Conservation (phyloP, 805 yeast species). For the Scheffersomyces coipomensis region DNA sequence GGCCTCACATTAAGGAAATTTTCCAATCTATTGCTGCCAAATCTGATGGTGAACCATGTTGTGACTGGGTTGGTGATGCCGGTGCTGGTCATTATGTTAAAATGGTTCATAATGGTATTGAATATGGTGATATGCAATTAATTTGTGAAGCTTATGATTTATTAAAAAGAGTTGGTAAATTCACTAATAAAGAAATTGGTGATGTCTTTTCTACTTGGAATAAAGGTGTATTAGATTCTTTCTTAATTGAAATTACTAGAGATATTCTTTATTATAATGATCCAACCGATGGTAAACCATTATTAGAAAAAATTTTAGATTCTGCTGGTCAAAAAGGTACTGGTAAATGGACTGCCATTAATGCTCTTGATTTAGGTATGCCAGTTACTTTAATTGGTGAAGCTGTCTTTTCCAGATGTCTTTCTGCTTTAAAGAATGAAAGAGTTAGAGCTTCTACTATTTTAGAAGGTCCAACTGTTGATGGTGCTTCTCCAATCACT, state of each 20-base stretch:
- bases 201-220: slow-evolving; percentile 92
- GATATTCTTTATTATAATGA: slow-evolving; percentile 90
- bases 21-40: slow-evolving; percentile 96
- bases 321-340: slow-evolving; percentile 99
- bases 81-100: slow-evolving; percentile 99
- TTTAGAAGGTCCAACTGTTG: slow-evolving; percentile 75
- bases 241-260: slow-evolving; percentile 94
- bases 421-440: slow-evolving; percentile 89
- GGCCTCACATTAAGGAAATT: slow-evolving; percentile 97
- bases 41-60: slow-evolving; percentile 98
- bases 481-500: slow-evolving; percentile 57
- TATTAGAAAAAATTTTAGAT: slow-evolving; percentile 95
- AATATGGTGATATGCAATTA: slow-evolving; percentile 99
- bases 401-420: slow-evolving; percentile 96
- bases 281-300: slow-evolving; percentile 80
- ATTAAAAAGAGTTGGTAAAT: slow-evolving; percentile 90
- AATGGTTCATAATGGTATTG: slow-evolving; percentile 99
- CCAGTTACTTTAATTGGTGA: slow-evolving; percentile 98
- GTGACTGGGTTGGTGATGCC: slow-evolving; percentile 99
- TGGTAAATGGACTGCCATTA: slow-evolving; percentile 99
- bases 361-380: slow-evolving; percentile 96
- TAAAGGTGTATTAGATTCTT: slow-evolving; percentile 95
- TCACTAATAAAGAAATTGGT: slow-evolving; percentile 88
- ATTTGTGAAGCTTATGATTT: slow-evolving; percentile 97
- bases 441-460: slow-evolving; percentile 81